These are phyloP conservation scores for Cladosporium oxysporum DNA, from an alignment of 2,329 filamentous ascomycete genomes.

Conservation along the genomic window DNA sequence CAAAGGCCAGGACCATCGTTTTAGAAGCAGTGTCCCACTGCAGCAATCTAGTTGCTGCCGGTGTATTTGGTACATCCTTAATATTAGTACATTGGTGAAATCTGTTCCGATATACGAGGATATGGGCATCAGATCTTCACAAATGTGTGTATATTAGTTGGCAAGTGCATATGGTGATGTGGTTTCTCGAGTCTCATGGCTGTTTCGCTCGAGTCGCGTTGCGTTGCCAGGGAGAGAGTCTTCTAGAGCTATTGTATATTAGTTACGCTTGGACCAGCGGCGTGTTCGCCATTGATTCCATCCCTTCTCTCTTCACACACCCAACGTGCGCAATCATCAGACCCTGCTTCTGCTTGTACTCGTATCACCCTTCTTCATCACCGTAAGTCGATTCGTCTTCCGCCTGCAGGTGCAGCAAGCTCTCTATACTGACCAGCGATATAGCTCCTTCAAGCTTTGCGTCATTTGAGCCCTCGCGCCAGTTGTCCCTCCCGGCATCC, in stretches of 20 bases:
- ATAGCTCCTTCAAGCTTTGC: slow-evolving; percentile 19
- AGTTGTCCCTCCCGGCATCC: slow-evolving; percentile 15
- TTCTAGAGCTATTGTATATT: slow-evolving; percentile 1
- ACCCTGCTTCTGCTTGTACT: slow-evolving; percentile 11
- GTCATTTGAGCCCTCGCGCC: slow-evolving; percentile 5
- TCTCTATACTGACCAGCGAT: slow-evolving; percentile 6
- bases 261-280: slow-evolving; percentile 3
- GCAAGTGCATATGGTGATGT: neutral
- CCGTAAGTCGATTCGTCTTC: neutral
- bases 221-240: neutral
- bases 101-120: neutral
- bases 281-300: slow-evolving; percentile 3
- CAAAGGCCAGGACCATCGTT: neutral
- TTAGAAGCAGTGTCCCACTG: neutral
- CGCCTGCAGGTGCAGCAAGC: neutral
- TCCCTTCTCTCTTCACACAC: slow-evolving; percentile 11
- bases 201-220: neutral
- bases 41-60: neutral
- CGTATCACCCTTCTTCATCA: slow-evolving; percentile 9
- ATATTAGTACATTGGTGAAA: neutral
- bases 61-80: neutral
- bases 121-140: neutral
- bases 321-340: neutral
- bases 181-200: neutral
- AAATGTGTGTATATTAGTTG: neutral